Base-by-base conservation (phyloP, 331 rosid genomes). In the Cydonia oblonga region DNA sequence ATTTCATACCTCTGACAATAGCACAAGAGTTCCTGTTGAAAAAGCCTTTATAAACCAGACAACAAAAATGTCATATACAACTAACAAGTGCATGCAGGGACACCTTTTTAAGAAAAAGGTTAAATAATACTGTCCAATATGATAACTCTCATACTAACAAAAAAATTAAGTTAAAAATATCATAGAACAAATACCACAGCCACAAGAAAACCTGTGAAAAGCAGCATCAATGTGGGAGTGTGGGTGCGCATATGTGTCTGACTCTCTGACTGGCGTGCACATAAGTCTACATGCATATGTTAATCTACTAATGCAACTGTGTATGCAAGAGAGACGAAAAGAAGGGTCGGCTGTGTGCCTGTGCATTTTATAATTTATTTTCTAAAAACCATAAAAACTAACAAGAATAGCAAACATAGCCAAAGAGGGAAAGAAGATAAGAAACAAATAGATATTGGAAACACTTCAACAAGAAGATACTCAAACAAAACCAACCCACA, bases 11-110 rank as follows among this genome's bases (percentile, higher is more conserved):
- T 74, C 79, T 46, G 66, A 72, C 60, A 38, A 26, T 59, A 73
- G 79, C 79, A 68, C 52, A 65, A 73, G 16, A 38, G 14, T 62
- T 61, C 79, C 63, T 68, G 82, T 28, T n/a, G 58, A 73, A 53
- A 65, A 35, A 38, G 53, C 67, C 72, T 54, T 68, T 33, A 35
- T 20, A 61, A 72, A 19, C 75, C 72, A 66, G 74, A 79, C 61
- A 68, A 58, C 68, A 69, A 72, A 69, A 26, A 9, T 72, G 68
- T 57, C 75, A 74, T 64, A 71, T 64, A 29, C 33, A 68, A 29
- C 40, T 46, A 57, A 70, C 7, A 28, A 67, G 42, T 33, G 14
- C 42, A 54, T 22, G 62, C 66, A 78, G 32, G 61, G 6, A 61
- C 18, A 32, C 46, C 35, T 14, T 25, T 2, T 54, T 15, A 6